A percentile compares a stretch with the other conserved stretches of the same genome.
Conservation (phyloP, 805 yeast species). For the Candida vaughaniae region DNA sequence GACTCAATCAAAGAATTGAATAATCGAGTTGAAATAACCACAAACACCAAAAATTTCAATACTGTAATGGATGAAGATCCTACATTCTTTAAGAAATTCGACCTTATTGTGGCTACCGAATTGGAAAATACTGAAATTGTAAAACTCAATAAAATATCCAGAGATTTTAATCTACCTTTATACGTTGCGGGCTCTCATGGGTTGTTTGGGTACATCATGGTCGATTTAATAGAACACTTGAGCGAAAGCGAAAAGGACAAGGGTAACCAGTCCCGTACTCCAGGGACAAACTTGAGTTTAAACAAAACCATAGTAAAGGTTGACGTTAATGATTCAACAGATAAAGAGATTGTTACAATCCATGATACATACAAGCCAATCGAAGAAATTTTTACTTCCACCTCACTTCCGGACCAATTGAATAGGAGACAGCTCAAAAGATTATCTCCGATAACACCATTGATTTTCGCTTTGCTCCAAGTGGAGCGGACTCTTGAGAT, state of each 20-base stretch:
- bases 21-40: slow-evolving; percentile 64
- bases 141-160: slow-evolving; percentile 53
- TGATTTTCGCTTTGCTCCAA: slow-evolving; percentile 59
- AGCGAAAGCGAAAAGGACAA: slow-evolving; percentile 53
- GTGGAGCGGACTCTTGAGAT: slow-evolving; percentile 22
- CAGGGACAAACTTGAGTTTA: slow-evolving; percentile 52
- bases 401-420: slow-evolving; percentile 41
- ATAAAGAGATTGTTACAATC: slow-evolving; percentile 43
- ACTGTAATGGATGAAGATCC: slow-evolving; percentile 15
- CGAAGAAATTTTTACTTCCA: slow-evolving; percentile 29
- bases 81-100: slow-evolving; percentile 53
- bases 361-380: slow-evolving; percentile 39
- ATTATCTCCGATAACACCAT: slow-evolving; percentile 58
- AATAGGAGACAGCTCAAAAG: slow-evolving; percentile 46
- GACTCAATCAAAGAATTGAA: slow-evolving; percentile 69
- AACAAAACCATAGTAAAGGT: slow-evolving; percentile 34
- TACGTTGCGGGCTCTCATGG: slow-evolving; percentile 75
- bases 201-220: slow-evolving; percentile 75
- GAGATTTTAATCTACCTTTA: slow-evolving; percentile 60
- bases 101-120: slow-evolving; percentile 76
- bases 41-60: slow-evolving; percentile 32
- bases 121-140: slow-evolving; percentile 41
- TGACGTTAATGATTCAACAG: slow-evolving; percentile 30
- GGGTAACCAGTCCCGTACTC: slow-evolving; percentile 40
- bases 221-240: slow-evolving; percentile 69